Conservation (phyloP, 805 yeast species). For the Kuraishia capsulata region DNA sequence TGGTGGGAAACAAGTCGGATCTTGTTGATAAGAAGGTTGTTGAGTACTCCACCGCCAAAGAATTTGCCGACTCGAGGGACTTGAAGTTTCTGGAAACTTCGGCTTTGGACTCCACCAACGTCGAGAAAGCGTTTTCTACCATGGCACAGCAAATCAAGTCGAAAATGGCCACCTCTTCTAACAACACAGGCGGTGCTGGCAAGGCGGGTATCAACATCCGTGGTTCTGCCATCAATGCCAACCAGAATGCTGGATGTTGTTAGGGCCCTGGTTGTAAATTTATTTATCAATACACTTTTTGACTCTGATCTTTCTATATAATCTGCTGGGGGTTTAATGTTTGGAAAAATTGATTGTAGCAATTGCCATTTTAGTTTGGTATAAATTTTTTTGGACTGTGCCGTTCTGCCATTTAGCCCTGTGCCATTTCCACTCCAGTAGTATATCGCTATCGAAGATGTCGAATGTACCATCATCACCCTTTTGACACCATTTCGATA, state of each 20-base stretch:
- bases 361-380: no score
- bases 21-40: constrained; percentile 89
- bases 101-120: constrained; percentile 91
- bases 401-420: no score
- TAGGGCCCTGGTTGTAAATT: constrained; percentile 10
- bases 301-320: not conserved
- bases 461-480: no score
- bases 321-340: no score
- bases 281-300: no score
- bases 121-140: constrained; percentile 96
- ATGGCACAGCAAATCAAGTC: constrained; percentile 99
- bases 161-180: constrained; percentile 66
- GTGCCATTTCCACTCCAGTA: not conserved
- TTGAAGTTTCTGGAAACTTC: constrained; percentile 95
- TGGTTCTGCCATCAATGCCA: constrained; percentile 49
- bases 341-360: no score
- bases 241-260: constrained; percentile 40
- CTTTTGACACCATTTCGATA: no score
- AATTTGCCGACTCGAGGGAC: constrained; percentile 91
- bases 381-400: no score
- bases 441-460: not conserved
- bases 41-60: constrained; percentile 92
- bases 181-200: constrained; percentile 25
- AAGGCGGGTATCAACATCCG: constrained; percentile 65
- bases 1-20: constrained; percentile 96